Evolutionary conservation across 1,139 yeast species (phyloP), one percentile per base, ranked within the genome.

Genomic region (Diutina mesorugosa): DNA sequence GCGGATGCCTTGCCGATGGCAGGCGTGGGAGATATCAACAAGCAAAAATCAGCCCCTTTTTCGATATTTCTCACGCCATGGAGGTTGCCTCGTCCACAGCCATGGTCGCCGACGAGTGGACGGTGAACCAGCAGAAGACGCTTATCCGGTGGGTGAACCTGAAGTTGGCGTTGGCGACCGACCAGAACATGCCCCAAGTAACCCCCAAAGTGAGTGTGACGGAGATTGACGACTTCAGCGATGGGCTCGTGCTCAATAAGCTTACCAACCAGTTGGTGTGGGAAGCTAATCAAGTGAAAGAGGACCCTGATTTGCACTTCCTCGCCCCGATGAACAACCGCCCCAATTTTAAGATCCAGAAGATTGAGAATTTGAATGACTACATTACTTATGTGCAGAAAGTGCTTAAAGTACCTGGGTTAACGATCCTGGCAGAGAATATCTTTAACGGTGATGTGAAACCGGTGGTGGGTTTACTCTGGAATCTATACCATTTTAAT

Each of bases 181-280:
- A 29, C 8, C 10, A 21, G 9, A 32, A 48, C 10, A 48, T 48
- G 52, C 52, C 52, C 52, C 16, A 48, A 8, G 52, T 48, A 6
- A 48, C 52, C 1, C 16, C 51, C 7, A 32, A 8, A 32, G 35
- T 32, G 12, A 9, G 10, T 3, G 45, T 14, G 7, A 45, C 41
- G 1, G 52, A 30, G 5, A 29, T 48, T 21, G 41, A 30, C 3
- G 21, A 14, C 7, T 30, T 48, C 29, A 9, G 52, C n/a, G 52
- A 48, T 12, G 52, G 52, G 28, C 29, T 48, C 3, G 29, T 48
- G 6, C 29, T 48, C 18, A 48, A 26, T n/a, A 48, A 48, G 32
- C 41, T 48, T 6, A 48, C 52, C n/a, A 48, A 48, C 52, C 52
- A 48, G 32, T 48, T 48, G 52, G 52, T 48, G 12, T 48, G n/a